A percentile compares a stretch with the other conserved stretches of the same genome.
These are phyloP conservation scores for Lentinula sp. DNA, from an alignment of 768 basidiomycete species.

Conservation along the genomic window DNA sequence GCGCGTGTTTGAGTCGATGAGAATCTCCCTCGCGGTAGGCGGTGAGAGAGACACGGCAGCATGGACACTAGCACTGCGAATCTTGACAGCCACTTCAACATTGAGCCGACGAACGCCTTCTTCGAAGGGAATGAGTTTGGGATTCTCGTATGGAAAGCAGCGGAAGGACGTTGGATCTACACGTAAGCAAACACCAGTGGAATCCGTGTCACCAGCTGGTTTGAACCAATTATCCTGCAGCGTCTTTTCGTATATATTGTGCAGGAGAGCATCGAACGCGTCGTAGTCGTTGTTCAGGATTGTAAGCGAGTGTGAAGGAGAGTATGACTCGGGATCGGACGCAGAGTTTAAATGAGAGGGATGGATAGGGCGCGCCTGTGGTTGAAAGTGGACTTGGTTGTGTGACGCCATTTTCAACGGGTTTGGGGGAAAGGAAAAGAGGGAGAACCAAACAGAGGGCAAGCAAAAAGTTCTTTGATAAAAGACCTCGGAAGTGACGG, in stretches of 20 bases:
- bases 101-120: constrained; percentile 71
- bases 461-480: neutral
- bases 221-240: constrained; percentile 79
- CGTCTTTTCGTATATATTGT: constrained; percentile 65
- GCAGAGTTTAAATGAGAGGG: neutral
- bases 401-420: neutral
- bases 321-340: neutral
- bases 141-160: constrained; percentile 84
- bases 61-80: constrained; percentile 70
- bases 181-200: constrained; percentile 71
- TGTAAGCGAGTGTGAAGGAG: constrained; percentile 21
- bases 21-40: constrained; percentile 50
- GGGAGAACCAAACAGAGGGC: neutral
- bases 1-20: constrained; percentile 74
- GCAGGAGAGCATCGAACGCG: constrained; percentile 71
- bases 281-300: constrained; percentile 66
- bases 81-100: constrained; percentile 78
- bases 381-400: neutral
- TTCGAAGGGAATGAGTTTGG: constrained; percentile 69
- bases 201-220: constrained; percentile 62
- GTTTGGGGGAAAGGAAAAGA: neutral
- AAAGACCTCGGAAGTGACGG: neutral
- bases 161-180: constrained; percentile 53
- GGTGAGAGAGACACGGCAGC: constrained; percentile 42
- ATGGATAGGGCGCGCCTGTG: neutral